Conservation (phyloP, 305 asterid species). For the Fraxinus sp. region DNA sequence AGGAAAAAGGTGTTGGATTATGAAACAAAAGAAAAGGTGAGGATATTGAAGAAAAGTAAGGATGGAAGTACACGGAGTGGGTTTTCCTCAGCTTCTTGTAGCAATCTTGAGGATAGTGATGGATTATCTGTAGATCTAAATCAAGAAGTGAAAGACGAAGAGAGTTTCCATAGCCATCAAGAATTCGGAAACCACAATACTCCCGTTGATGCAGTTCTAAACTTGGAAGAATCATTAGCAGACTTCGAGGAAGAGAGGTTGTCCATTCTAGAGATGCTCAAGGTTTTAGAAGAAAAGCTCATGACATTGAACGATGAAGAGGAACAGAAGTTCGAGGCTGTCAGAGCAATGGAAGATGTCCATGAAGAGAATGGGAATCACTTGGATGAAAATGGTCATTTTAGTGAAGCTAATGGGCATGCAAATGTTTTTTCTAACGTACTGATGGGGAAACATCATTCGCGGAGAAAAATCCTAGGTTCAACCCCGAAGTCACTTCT, state of each 20-base stretch:
- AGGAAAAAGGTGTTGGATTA: constrained; percentile 71
- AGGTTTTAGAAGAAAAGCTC: constrained; percentile 80
- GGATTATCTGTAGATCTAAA: constrained; percentile 68
- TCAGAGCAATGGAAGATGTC: constrained; percentile 24
- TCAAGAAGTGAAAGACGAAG: constrained; percentile 64
- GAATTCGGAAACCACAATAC: constrained; percentile 42
- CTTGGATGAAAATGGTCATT: constrained; percentile 30
- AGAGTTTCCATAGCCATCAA: constrained; percentile 34
- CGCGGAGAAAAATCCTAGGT: constrained; percentile 31
- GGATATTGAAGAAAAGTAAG: constrained; percentile 52
- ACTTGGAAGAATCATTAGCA: constrained; percentile 74
- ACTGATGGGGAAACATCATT: constrained; percentile 43
- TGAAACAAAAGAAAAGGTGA: constrained; percentile 57
- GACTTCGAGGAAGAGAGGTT: constrained; percentile 88
- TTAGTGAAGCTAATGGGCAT: constrained; percentile 37
- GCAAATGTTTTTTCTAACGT: constrained; percentile 45
- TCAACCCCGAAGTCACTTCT: constrained; percentile 71
- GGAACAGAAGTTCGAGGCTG: constrained; percentile 38
- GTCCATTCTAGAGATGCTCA: constrained; percentile 81
- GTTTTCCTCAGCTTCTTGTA: constrained; percentile 63
- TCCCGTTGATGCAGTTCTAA: constrained; percentile 58
- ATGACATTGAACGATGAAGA: constrained; percentile 54
- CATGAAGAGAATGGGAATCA: constrained; percentile 34
- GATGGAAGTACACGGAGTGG: constrained; percentile 62
- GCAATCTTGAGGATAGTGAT: constrained; percentile 81